Base-by-base conservation (phyloP, 768 basidiomycete genomes). In the Tulasnella sp. region DNA sequence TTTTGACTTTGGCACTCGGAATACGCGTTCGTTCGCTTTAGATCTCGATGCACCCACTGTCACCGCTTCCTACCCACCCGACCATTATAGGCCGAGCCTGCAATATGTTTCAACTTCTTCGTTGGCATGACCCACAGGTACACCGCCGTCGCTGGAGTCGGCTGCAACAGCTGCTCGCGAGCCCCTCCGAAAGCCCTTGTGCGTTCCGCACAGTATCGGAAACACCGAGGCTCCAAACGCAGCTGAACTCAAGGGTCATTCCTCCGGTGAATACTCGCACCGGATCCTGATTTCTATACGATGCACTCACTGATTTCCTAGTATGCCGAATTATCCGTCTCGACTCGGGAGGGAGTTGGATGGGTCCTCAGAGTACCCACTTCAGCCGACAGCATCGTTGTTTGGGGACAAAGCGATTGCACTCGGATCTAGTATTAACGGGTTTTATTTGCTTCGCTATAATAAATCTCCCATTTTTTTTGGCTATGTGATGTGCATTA, bases 231-330 rank as follows among this genome's bases (percentile, higher is more conserved):
- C 51, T 23, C 1, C 75, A 9, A 37, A 40, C 35, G 75, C 20
- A 23, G 42, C 55, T n/a, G 7, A 67, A 67, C 61, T 67, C 61
- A 26, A 26, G 5, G 51, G 67, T n/a, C 20, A 67, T 35, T 70
- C 75, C 5, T 61, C 48, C 5, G 75, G 75, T 23, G 75, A 57
- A 16, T 40, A 57, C 37, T n/a, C n/a, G n/a, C n/a, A n/a, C n/a
- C n/a, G n/a, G n/a, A n/a, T n/a, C n/a, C n/a, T n/a, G n/a, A n/a
- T n/a, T n/a, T n/a, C n/a, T n/a, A n/a, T n/a, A n/a, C n/a, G n/a
- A n/a, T n/a, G n/a, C n/a, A n/a, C n/a, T n/a, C n/a, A n/a, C n/a
- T n/a, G n/a, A n/a, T n/a, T n/a, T n/a, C n/a, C n/a, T n/a, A n/a
- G n/a, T n/a, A n/a, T n/a, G n/a, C n/a, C n/a, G n/a, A n/a, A n/a